A percentile compares a stretch with the other conserved stretches of the same genome.
Conservation (phyloP, 352 stramenopile genomes). For the Globisporangium echinulatum region DNA sequence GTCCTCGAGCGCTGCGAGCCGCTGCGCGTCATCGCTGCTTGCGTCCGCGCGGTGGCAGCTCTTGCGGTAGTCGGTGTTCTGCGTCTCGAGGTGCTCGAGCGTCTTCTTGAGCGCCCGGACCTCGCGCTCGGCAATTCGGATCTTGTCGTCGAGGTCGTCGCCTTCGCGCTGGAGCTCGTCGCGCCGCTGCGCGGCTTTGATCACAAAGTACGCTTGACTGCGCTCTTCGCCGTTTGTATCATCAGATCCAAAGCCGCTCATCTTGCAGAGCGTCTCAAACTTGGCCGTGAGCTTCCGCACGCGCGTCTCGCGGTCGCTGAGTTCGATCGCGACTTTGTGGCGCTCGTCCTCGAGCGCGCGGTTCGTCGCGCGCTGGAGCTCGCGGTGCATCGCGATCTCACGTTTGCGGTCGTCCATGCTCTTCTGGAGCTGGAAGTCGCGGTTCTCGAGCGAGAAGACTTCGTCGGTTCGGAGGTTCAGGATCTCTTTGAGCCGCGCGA, state of each 20-base stretch:
- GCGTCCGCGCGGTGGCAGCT: conserved; percentile 91
- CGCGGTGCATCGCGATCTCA: conserved; percentile 82
- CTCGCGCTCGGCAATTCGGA: conserved; percentile 90
- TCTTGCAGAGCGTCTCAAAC: conserved; percentile 89
- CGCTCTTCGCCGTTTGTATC: conserved; percentile 71
- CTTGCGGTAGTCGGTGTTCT: conserved; percentile 93
- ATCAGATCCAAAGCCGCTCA: conserved; percentile 55
- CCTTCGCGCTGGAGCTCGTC: conserved; percentile 94
- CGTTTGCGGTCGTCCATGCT: conserved; percentile 93
- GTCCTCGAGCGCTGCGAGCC: conserved; percentile 84
- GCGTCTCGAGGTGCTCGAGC: conserved; percentile 86
- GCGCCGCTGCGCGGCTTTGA: conserved; percentile 91
- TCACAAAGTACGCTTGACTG: conserved; percentile 94
- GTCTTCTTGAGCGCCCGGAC: conserved; percentile 91
- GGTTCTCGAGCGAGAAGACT: conserved; percentile 92
- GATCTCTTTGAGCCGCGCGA: conserved; percentile 86
- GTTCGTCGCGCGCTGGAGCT: conserved; percentile 87
- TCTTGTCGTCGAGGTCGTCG: conserved; percentile 94
- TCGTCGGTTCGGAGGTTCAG: conserved; percentile 87
- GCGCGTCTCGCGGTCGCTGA: conserved; percentile 77
- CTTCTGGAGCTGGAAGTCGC: conserved; percentile 90
- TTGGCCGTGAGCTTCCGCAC: conserved; percentile 92
- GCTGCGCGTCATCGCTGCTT: conserved; percentile 74
- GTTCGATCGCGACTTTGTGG: conserved; percentile 90
- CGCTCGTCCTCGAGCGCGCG: conserved; percentile 90